These are phyloP conservation scores for Dactylellina parvicollis DNA, from an alignment of 2,329 filamentous ascomycete species.

Conservation along the genomic window DNA sequence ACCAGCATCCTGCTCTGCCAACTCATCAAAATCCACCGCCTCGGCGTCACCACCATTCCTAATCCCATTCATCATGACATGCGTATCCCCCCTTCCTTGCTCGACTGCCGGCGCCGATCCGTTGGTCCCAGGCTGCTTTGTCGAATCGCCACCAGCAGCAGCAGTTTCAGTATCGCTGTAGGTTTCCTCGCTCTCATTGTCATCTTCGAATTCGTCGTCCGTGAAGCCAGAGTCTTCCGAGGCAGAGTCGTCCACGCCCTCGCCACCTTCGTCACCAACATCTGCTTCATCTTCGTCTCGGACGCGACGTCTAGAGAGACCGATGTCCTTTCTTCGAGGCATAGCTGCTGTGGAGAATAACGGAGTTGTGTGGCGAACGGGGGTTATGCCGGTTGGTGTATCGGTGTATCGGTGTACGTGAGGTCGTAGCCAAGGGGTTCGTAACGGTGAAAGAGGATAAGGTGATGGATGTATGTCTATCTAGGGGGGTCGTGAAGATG, in stretches of 20 bases:
- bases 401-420: conserved; percentile 12
- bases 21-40: conserved; percentile 66
- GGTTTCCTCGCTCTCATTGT: conserved; percentile 69
- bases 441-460: neutral
- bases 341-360: conserved; percentile 64
- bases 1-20: conserved; percentile 54
- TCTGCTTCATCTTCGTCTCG: conserved; percentile 77
- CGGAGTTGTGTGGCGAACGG: conserved; percentile 46
- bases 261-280: conserved; percentile 66
- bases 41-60: conserved; percentile 63
- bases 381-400: conserved; percentile 21
- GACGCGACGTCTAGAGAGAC: conserved; percentile 74
- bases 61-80: conserved; percentile 70
- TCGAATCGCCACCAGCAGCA: conserved; percentile 57
- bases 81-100: conserved; percentile 66
- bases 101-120: conserved; percentile 60
- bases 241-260: conserved; percentile 73
- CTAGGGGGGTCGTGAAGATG: neutral
- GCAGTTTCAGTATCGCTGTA: conserved; percentile 63
- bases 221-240: conserved; percentile 72
- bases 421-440: conserved; percentile 16
- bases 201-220: conserved; percentile 69
- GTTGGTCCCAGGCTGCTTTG: conserved; percentile 58
- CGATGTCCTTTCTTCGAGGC: conserved; percentile 71
- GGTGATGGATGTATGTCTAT: neutral